phyloP scores from a whole-genome alignment of 78 protist species.

The Trichosphaerium sp. region DNA sequence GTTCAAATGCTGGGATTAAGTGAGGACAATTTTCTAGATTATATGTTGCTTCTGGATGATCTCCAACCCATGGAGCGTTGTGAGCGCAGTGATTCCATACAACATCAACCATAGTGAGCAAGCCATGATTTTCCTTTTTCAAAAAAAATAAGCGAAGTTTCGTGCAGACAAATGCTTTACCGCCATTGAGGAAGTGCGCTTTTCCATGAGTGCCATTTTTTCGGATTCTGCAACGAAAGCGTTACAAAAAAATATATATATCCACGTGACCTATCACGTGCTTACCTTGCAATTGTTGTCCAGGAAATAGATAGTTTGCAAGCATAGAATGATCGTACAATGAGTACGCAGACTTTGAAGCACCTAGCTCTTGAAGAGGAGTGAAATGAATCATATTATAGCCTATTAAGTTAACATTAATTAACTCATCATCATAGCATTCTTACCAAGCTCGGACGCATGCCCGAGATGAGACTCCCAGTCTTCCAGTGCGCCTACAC shows the following conservation, averaged over 20 bases:
- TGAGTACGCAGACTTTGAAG: conserved; percentile 50
- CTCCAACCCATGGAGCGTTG: conserved; percentile 59
- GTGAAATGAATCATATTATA: conserved; percentile 79
- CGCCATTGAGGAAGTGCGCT: no score
- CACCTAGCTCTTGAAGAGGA: conserved; percentile 69
- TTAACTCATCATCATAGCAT: no score
- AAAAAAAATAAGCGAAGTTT: background rate
- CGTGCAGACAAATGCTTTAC: background rate
- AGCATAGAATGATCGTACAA: conserved; percentile 72
- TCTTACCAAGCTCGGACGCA: conserved; percentile 5
- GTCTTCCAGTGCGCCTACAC: conserved; percentile 47
- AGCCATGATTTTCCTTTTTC: conserved; percentile 2
- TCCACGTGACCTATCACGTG: background rate
- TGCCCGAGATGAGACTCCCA: conserved; percentile 43
- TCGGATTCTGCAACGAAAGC: background rate
- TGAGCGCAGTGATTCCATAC: conserved; percentile 83
- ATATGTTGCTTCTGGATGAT: conserved; percentile 89
- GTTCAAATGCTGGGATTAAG: conserved; percentile 50
- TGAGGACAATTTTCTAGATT: conserved; percentile 61
- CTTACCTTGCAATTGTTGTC: background rate
- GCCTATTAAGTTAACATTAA: no score
- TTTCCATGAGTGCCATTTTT: no score
- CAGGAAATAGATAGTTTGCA: conserved; percentile 13
- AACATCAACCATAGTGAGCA: conserved; percentile 56
- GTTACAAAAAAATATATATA: background rate